Conservation (phyloP, 2,329 filamentous ascomycete genomes). For the Cercospora canescens region DNA sequence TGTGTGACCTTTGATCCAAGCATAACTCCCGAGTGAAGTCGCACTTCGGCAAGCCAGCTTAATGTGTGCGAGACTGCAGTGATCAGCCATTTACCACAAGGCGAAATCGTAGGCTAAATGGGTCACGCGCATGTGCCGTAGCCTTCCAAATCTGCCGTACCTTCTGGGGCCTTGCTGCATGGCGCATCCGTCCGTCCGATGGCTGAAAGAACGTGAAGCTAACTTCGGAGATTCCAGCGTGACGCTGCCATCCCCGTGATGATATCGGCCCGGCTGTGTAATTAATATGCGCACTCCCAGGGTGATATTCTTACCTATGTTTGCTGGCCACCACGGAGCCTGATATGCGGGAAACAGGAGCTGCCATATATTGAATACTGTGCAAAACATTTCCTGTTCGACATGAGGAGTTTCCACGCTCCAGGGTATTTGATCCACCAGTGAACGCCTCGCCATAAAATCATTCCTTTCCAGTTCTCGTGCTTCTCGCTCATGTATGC, state of each 20-base stretch:
- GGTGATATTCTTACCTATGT: background rate
- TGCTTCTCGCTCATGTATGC: background rate
- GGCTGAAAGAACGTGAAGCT: background rate
- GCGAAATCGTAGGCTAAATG: background rate
- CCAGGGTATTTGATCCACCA: conserved; percentile 2
- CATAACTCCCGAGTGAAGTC: background rate
- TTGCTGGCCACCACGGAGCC: background rate
- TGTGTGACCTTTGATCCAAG: background rate
- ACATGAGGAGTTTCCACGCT: background rate
- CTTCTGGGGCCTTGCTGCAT: background rate
- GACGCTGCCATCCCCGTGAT: background rate
- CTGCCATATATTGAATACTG: background rate
- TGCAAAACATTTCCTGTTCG: conserved; percentile 1
- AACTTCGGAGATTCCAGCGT: background rate
- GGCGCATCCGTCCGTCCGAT: background rate
- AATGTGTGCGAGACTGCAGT: background rate
- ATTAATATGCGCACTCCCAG: background rate
- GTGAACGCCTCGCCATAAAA: conserved; percentile 8
- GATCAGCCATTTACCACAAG: background rate
- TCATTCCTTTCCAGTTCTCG: background rate
- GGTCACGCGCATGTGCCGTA: background rate
- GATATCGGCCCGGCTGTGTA: background rate
- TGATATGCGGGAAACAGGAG: background rate
- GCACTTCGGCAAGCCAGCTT: background rate
- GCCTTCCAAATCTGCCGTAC: background rate